Conservation (phyloP, 306 rosid species). For the Spatholobus suberectus region DNA sequence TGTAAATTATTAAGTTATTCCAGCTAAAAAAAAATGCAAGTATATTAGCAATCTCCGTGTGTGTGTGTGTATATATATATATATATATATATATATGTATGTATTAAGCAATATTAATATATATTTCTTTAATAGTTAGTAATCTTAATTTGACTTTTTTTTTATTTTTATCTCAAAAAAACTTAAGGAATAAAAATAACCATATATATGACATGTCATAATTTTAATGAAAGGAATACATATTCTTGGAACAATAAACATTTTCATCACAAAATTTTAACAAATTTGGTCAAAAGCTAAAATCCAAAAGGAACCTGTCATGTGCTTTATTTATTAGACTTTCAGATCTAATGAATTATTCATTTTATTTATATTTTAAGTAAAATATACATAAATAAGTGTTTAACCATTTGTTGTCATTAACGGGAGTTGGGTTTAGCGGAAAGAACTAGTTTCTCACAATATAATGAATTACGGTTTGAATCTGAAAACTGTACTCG, state of each 20-base stretch:
- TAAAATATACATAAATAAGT: background rate
- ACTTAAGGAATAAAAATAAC: background rate
- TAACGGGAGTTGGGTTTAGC: too few species aligned
- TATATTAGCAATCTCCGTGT: too few species aligned
- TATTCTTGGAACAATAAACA: background rate
- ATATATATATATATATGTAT: too few species aligned
- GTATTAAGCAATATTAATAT: too few species aligned
- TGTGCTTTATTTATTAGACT: background rate
- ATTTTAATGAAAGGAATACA: background rate
- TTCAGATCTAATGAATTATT: background rate
- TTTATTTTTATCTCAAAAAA: background rate
- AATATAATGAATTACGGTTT: too few species aligned
- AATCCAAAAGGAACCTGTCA: slow-evolving; percentile 7
- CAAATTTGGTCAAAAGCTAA: background rate
- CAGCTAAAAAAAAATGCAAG: too few species aligned
- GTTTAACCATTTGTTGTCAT: too few species aligned
- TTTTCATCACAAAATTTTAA: background rate
- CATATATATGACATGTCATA: background rate
- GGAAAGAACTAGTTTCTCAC: too few species aligned
- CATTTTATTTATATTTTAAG: background rate
- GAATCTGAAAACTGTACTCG: too few species aligned
- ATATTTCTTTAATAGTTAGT: background rate
- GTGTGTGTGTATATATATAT: too few species aligned
- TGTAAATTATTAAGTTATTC: too few species aligned
- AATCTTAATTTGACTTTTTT: background rate